Evolutionary conservation across 1,284 basidiomycete species (phyloP).

Genomic region (Jaminaea rosea): DNA sequence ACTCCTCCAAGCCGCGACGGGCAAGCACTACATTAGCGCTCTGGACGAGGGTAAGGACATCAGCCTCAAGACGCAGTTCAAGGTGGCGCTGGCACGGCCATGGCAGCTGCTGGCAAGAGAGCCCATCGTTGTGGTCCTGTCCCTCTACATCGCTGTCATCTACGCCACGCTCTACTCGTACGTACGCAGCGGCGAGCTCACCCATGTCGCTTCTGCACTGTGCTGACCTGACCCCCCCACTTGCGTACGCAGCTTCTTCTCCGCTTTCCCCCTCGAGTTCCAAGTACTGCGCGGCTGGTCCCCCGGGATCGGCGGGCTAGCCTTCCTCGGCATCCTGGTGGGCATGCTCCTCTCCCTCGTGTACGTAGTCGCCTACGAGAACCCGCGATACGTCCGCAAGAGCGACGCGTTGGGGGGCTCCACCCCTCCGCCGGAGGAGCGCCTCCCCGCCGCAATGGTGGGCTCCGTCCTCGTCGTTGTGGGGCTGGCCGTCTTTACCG

Average conservation of each 20-base stretch:
- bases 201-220: too few relatives aligned
- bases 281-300: constrained; percentile 44
- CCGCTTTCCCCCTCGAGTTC: constrained; percentile 46
- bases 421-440: constrained; percentile 13
- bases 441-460: constrained; percentile 16
- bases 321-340: constrained; percentile 40
- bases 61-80: constrained; percentile 26
- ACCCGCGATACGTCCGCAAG: constrained; percentile 10
- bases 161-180: constrained; percentile 20
- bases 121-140: constrained; percentile 25
- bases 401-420: constrained; percentile 11
- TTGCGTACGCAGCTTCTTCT: constrained; percentile 11
- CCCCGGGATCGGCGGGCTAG: constrained; percentile 42
- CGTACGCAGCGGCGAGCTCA: too few relatives aligned
- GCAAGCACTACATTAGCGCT: constrained; percentile 30
- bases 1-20: constrained; percentile 29
- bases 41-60: constrained; percentile 35
- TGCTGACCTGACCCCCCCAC: too few relatives aligned
- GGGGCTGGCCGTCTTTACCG: constrained; percentile 48
- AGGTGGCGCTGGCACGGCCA: constrained; percentile 29
- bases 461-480: constrained; percentile 39
- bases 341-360: constrained; percentile 28
- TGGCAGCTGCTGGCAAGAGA: constrained; percentile 34
- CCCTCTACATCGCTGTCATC: constrained; percentile 36
- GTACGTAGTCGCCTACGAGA: constrained; percentile 8